Conservation (phyloP, 495 filamentous ascomycete species). For the Talaromyces nanjingensis region DNA sequence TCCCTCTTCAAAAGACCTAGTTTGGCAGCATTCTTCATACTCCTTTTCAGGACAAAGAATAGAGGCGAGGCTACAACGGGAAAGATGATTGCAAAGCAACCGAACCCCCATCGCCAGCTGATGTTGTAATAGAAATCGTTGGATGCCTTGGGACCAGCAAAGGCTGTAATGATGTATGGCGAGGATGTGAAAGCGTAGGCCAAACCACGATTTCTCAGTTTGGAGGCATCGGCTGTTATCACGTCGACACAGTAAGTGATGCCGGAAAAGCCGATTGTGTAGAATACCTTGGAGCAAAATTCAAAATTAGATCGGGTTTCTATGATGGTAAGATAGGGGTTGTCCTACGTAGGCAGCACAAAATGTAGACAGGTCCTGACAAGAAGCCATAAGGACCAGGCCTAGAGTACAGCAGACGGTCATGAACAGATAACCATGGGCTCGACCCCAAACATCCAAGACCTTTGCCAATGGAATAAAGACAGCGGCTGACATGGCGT, state of each 20-base stretch:
- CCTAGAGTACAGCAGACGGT: slow-evolving; percentile 29
- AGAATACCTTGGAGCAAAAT: slow-evolving; percentile 38
- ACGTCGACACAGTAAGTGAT: slow-evolving; percentile 44
- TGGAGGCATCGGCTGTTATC: slow-evolving; percentile 55
- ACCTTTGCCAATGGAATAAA: slow-evolving; percentile 59
- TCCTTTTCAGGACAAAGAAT: slow-evolving; percentile 32
- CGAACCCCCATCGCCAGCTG: slow-evolving; percentile 51
- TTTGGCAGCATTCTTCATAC: slow-evolving; percentile 47
- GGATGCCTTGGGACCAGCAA: slow-evolving; percentile 15
- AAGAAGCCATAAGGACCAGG: slow-evolving; percentile 41
- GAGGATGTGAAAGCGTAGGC: slow-evolving; percentile 47
- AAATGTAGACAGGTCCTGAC: slow-evolving; percentile 37
- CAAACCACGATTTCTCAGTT: slow-evolving; percentile 48
- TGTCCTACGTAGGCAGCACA: slow-evolving; percentile 36
- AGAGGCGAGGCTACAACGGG: slow-evolving; percentile 41
- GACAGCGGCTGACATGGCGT: slow-evolving; percentile 50
- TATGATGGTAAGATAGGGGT: background rate
- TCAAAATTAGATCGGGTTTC: background rate
- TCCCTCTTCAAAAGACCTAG: slow-evolving; percentile 23
- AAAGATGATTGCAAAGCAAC: slow-evolving; percentile 47
- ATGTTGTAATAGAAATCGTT: slow-evolving; percentile 12
- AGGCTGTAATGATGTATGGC: slow-evolving; percentile 49
- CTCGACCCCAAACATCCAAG: slow-evolving; percentile 56
- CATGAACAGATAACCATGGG: slow-evolving; percentile 43
- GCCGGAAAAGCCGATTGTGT: slow-evolving; percentile 45